These are phyloP conservation scores for Hypsizygus marmoreus DNA, from an alignment of 768 basidiomycete genomes.

Conservation along the genomic window DNA sequence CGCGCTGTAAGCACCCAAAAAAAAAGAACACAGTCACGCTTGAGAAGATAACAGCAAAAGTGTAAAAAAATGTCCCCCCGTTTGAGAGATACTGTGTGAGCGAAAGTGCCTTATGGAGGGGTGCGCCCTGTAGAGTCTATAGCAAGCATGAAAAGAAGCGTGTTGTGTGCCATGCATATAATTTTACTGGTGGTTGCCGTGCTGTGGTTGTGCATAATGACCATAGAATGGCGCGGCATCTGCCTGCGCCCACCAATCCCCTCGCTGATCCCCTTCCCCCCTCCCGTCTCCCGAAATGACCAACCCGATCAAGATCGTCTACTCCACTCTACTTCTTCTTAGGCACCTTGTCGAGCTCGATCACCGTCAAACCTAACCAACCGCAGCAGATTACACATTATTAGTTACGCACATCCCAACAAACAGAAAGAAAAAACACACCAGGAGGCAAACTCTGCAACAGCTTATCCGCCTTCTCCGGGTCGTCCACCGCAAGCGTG, in stretches of 20 bases:
- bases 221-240: too few species aligned
- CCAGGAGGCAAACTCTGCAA: conserved; percentile 94
- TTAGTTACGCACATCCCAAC: too few species aligned
- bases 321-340: conserved; percentile 69
- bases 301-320: conserved; percentile 22
- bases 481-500: conserved; percentile 94
- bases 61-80: too few species aligned
- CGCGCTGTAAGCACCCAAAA: background rate
- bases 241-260: conserved; percentile 9
- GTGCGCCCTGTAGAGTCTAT: conserved; percentile 10
- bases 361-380: conserved; percentile 75
- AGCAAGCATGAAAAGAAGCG: conserved; percentile 22
- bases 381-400: too few species aligned
- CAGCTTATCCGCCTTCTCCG: conserved; percentile 98
- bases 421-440: too few species aligned
- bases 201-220: conserved; percentile 24
- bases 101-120: conserved; percentile 1
- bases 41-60: background rate
- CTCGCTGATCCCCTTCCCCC: background rate
- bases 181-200: conserved; percentile 30
- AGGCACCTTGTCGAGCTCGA: conserved; percentile 67
- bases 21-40: background rate
- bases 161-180: conserved; percentile 33
- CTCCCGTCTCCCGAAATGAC: conserved; percentile 15
- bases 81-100: too few species aligned